phyloP scores from a whole-genome alignment of 768 basidiomycete species.

The Pilatotrama ljubarskyi region DNA sequence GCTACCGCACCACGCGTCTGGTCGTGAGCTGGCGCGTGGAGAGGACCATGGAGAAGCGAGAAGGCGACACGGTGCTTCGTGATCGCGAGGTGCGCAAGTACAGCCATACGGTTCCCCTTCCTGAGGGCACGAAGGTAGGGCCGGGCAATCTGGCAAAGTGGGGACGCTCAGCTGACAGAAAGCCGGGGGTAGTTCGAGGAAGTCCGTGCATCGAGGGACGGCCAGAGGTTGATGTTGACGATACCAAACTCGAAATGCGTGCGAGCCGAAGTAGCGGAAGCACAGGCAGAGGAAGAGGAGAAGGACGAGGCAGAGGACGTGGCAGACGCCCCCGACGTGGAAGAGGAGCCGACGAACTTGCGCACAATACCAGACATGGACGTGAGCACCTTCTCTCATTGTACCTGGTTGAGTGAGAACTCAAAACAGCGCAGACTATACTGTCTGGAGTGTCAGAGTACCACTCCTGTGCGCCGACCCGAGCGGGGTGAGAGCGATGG shows the following conservation, averaged over 20 bases:
- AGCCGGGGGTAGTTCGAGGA: constrained; percentile 61
- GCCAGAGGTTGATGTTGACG: constrained; percentile 58
- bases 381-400: not conserved
- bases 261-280: not conserved
- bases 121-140: constrained; percentile 58
- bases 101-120: constrained; percentile 67
- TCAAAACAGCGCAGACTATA: not conserved
- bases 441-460: constrained; percentile 10
- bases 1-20: constrained; percentile 61
- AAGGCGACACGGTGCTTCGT: constrained; percentile 58
- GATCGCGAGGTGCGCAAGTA: constrained; percentile 65
- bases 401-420: not conserved
- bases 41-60: constrained; percentile 60
- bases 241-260: constrained; percentile 47
- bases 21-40: constrained; percentile 67
- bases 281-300: not conserved
- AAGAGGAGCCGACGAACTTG: not conserved
- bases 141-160: not conserved
- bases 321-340: not conserved
- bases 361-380: constrained; percentile 14
- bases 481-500: not conserved
- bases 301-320: not conserved
- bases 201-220: constrained; percentile 65
- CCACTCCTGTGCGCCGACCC: not conserved
- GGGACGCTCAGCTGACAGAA: not conserved